These are phyloP conservation scores for Bipolaris cookei DNA, from an alignment of 2,329 filamentous ascomycete species.

Conservation along the genomic window DNA sequence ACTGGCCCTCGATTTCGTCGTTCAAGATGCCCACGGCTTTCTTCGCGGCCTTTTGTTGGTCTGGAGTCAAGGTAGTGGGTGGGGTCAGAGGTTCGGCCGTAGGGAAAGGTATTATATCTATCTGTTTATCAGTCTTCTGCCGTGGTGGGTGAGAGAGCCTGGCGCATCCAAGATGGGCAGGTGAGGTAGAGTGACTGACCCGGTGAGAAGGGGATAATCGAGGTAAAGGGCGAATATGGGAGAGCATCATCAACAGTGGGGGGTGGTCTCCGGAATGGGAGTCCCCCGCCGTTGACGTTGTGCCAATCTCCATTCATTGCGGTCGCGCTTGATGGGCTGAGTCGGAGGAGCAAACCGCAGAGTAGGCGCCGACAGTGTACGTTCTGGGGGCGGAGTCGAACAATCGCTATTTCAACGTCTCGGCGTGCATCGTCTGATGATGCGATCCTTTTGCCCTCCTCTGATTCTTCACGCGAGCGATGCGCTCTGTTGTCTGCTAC, in stretches of 20 bases:
- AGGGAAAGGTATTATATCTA: slow-evolving; percentile 57
- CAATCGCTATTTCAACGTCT: slow-evolving; percentile 19
- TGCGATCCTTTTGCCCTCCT: not conserved
- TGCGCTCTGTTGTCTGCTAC: slow-evolving; percentile 9
- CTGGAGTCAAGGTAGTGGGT: slow-evolving; percentile 44
- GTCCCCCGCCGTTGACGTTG: slow-evolving; percentile 41
- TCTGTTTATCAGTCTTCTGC: slow-evolving; percentile 23
- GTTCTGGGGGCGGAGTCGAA: slow-evolving; percentile 2
- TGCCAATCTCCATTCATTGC: slow-evolving; percentile 44
- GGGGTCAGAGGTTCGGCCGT: slow-evolving; percentile 50
- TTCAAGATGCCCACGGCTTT: slow-evolving; percentile 71
- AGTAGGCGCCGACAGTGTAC: slow-evolving; percentile 5
- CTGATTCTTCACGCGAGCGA: slow-evolving; percentile 8
- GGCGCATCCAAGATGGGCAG: slow-evolving; percentile 8
- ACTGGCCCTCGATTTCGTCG: slow-evolving; percentile 66
- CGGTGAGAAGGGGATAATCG: slow-evolving; percentile 77
- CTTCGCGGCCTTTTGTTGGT: slow-evolving; percentile 59
- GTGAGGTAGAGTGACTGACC: slow-evolving; percentile 58
- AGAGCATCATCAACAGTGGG: slow-evolving; percentile 73
- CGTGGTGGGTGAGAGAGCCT: slow-evolving; percentile 26
- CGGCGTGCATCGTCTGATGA: slow-evolving; percentile 24
- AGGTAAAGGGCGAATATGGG: slow-evolving; percentile 82
- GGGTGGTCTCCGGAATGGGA: slow-evolving; percentile 49
- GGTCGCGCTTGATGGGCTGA: slow-evolving; percentile 16
- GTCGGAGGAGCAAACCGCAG: slow-evolving; percentile 2